These are phyloP conservation scores for Circinella umbellata DNA, from an alignment of 371 early-diverging fungal species.

Conservation along the genomic window DNA sequence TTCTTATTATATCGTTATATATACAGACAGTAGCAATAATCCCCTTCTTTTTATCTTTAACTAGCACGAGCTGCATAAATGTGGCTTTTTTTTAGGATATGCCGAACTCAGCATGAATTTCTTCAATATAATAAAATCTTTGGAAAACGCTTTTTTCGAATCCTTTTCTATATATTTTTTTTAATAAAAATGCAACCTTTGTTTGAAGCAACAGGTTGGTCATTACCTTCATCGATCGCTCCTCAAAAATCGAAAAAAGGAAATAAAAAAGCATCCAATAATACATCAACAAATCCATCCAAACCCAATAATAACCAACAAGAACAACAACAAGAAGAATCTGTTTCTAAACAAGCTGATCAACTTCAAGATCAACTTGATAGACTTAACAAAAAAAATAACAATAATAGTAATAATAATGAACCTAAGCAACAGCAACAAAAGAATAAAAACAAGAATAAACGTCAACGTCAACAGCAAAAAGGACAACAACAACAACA, in stretches of 20 bases:
- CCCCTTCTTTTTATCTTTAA: too few species aligned
- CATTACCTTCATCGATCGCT: slow-evolving; percentile 8
- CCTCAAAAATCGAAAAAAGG: not conserved
- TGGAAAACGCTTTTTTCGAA: too few species aligned
- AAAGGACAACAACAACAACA: slow-evolving; percentile 17
- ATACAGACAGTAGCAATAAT: too few species aligned
- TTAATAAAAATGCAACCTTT: not conserved
- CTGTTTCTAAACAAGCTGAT: slow-evolving; percentile 5
- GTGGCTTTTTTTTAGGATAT: too few species aligned
- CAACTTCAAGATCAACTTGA: not conserved
- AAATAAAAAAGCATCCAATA: not conserved
- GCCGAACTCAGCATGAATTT: too few species aligned
- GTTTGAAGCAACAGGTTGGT: slow-evolving; percentile 1
- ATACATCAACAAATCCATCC: too few species aligned
- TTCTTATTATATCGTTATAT: too few species aligned
- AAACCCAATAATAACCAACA: not conserved
- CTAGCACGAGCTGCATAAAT: too few species aligned
- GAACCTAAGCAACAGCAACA: not conserved
- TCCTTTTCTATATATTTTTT: too few species aligned
- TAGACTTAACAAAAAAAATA: not conserved
- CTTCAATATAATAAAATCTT: too few species aligned
- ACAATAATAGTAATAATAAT: not conserved
- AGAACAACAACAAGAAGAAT: not conserved
- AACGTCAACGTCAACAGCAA: slow-evolving; percentile 34
- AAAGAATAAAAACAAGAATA: slow-evolving; percentile 37